phyloP scores from a whole-genome alignment of 1,284 basidiomycete species.

The Boletus subluridellus region DNA sequence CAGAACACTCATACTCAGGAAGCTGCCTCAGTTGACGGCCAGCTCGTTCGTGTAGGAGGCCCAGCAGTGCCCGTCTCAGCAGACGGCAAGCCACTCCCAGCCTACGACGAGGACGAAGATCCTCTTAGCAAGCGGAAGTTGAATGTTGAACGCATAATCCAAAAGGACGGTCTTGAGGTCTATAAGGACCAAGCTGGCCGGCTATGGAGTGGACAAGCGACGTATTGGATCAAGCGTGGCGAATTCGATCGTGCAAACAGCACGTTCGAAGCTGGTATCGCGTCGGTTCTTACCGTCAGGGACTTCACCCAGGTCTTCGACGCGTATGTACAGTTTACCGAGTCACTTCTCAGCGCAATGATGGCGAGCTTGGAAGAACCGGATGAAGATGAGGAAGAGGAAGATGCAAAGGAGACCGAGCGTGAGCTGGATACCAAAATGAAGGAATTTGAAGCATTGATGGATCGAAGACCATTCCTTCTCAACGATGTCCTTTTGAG shows the following conservation, averaged over 20 bases:
- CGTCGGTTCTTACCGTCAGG: slow-evolving; percentile 85
- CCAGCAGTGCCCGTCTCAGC: slow-evolving; percentile 56
- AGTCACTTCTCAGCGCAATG: slow-evolving; percentile 86
- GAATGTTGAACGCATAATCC: slow-evolving; percentile 84
- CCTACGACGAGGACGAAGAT: slow-evolving; percentile 82
- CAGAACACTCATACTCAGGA: slow-evolving; percentile 37
- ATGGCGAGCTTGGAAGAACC: slow-evolving; percentile 79
- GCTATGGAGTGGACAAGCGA: slow-evolving; percentile 94
- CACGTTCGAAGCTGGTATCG: slow-evolving; percentile 88
- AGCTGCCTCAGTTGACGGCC: slow-evolving; percentile 53
- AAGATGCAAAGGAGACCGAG: slow-evolving; percentile 77
- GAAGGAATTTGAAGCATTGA: slow-evolving; percentile 91
- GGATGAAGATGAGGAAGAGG: slow-evolving; percentile 73
- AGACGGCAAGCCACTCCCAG: slow-evolving; percentile 46
- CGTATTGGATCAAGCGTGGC: slow-evolving; percentile 97
- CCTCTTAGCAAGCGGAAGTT: slow-evolving; percentile 69
- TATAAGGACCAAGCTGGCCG: slow-evolving; percentile 97
- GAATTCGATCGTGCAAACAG: slow-evolving; percentile 88
- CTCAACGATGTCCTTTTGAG: slow-evolving; percentile 94
- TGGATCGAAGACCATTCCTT: slow-evolving; percentile 94
- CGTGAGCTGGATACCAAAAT: slow-evolving; percentile 85
- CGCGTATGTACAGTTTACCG: slow-evolving; percentile 92
- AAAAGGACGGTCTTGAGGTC: slow-evolving; percentile 78
- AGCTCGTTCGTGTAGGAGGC: slow-evolving; percentile 73
- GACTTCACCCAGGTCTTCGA: slow-evolving; percentile 99